Conservation (phyloP, 2,329 filamentous ascomycete species). For the Trichoderma sp. region DNA sequence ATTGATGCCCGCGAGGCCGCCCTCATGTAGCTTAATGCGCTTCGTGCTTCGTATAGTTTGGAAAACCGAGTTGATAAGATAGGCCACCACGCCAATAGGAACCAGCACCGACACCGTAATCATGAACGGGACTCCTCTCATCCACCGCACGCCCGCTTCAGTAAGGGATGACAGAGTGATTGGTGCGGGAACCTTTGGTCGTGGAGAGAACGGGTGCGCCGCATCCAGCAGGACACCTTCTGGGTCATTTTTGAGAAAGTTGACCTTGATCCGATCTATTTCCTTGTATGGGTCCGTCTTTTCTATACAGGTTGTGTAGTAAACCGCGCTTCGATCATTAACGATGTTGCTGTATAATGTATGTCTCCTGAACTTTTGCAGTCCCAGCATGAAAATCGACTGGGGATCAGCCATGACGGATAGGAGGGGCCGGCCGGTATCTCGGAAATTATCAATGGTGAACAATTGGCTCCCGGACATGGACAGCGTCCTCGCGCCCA, state of each 20-base stretch:
- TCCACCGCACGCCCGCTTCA: constrained; percentile 33
- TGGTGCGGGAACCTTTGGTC: constrained; percentile 34
- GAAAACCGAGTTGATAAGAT: constrained; percentile 71
- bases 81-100: constrained; percentile 68
- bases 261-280: constrained; percentile 64
- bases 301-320: constrained; percentile 78
- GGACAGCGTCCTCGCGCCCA: constrained; percentile 78
- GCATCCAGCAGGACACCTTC: constrained; percentile 74
- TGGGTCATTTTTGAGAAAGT: constrained; percentile 70
- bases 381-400: constrained; percentile 79
- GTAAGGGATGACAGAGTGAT: constrained; percentile 35
- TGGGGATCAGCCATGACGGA: constrained; percentile 77
- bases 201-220: constrained; percentile 55
- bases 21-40: constrained; percentile 74
- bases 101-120: constrained; percentile 67
- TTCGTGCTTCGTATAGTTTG: constrained; percentile 73
- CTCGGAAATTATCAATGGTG: constrained; percentile 78
- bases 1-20: constrained; percentile 64
- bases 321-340: constrained; percentile 79
- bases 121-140: constrained; percentile 61
- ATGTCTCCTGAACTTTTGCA: constrained; percentile 72
- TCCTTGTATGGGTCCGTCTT: constrained; percentile 75
- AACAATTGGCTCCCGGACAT: constrained; percentile 86
- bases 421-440: constrained; percentile 77
- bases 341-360: constrained; percentile 82